These are phyloP conservation scores for Taphrina communis DNA, from an alignment of 1,139 yeast species.

Conservation along the genomic window DNA sequence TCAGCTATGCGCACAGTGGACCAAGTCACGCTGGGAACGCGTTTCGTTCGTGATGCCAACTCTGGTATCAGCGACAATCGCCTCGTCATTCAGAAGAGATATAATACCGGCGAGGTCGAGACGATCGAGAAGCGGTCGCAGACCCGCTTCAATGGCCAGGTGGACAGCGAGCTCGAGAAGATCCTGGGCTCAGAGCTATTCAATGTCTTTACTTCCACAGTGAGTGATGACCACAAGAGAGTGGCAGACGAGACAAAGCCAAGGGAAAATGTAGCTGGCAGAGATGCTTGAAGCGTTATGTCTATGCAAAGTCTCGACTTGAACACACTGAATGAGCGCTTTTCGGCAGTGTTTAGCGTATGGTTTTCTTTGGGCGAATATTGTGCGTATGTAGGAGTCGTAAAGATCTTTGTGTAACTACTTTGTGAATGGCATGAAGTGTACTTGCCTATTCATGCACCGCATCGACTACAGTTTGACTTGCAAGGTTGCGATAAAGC, in stretches of 20 bases:
- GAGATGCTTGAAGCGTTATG: no score
- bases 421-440: no score
- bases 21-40: slow-evolving; percentile 11
- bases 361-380: neutral
- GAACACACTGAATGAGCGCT: no score
- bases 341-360: neutral
- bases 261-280: neutral
- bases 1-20: slow-evolving; percentile 2
- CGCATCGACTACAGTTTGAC: no score
- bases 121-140: slow-evolving; percentile 18
- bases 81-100: slow-evolving; percentile 12
- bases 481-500: no score
- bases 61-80: slow-evolving; percentile 15
- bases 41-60: slow-evolving; percentile 19
- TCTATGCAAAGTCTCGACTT: no score
- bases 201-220: neutral
- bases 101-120: slow-evolving; percentile 21
- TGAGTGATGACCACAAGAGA: neutral
- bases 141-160: neutral
- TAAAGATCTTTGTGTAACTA: no score
- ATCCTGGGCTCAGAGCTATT: neutral
- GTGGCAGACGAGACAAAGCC: neutral
- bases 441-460: no score
- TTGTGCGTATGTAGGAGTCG: neutral
- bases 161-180: slow-evolving; percentile 19